A percentile compares a stretch with the other conserved stretches of the same genome.
Conservation (phyloP, 805 yeast genomes). For the Kazachstania taianensis region DNA sequence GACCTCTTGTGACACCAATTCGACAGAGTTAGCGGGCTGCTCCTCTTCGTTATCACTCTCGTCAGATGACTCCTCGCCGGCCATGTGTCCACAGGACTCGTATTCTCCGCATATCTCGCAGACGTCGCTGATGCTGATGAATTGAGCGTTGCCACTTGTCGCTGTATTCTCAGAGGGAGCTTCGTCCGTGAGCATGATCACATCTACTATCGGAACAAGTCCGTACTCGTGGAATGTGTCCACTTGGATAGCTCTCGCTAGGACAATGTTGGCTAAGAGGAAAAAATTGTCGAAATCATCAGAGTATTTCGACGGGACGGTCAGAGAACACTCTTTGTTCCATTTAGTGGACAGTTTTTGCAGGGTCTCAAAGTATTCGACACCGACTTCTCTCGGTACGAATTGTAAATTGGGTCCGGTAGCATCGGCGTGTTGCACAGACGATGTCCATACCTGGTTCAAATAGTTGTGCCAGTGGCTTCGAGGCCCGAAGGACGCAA, state of each 20-base stretch:
- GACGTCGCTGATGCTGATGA: slow-evolving; percentile 1
- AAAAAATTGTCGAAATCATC: slow-evolving; percentile 28
- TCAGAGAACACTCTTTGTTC: slow-evolving; percentile 15
- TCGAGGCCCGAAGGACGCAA: slow-evolving; percentile 35
- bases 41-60: slow-evolving; percentile 11
- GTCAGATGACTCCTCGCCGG: slow-evolving; percentile 5
- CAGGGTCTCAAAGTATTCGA: too few species aligned
- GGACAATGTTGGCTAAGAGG: slow-evolving; percentile 47
- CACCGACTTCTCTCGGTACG: too few species aligned
- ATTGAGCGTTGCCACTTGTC: background rate
- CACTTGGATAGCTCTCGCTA: slow-evolving; percentile 69
- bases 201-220: slow-evolving; percentile 84
- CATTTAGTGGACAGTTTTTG: too few species aligned
- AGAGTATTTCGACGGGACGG: slow-evolving; percentile 25
- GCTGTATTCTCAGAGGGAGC: background rate
- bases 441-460: too few species aligned
- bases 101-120: slow-evolving; percentile 3
- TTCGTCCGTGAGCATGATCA: slow-evolving; percentile 42
- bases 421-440: too few species aligned
- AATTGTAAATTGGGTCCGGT: too few species aligned
- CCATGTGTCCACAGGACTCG: background rate
- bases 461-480: too few species aligned
- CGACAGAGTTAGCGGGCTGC: too few species aligned
- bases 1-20: too few species aligned
- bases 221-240: slow-evolving; percentile 68